phyloP scores from a whole-genome alignment of 2,329 filamentous ascomycete genomes.

The Fusarium austroafricanum region DNA sequence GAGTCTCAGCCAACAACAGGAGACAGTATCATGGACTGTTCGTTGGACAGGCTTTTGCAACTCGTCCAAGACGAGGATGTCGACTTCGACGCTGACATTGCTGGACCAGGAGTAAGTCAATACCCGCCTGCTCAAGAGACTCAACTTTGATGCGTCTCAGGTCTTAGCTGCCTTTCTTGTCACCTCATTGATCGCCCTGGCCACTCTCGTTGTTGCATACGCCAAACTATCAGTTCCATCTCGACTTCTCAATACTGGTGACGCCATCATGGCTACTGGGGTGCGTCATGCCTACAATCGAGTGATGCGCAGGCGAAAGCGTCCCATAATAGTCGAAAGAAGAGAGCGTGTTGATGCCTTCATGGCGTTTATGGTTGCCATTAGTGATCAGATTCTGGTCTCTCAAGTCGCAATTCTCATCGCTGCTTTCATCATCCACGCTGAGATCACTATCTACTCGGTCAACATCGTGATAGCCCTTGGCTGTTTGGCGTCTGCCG shows the following conservation, averaged over 20 bases:
- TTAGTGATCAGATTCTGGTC: conserved; percentile 2
- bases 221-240: background rate
- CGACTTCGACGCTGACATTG: conserved; percentile 6
- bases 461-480: conserved; percentile 4
- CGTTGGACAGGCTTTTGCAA: fast-evolving
- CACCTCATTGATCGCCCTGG: background rate
- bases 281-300: fast-evolving
- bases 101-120: background rate
- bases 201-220: background rate
- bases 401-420: background rate
- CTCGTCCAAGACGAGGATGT: background rate
- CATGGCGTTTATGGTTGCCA: background rate
- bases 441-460: conserved; percentile 4
- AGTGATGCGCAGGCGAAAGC: background rate
- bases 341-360: background rate
- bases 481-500: background rate
- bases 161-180: background rate
- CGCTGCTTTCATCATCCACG: background rate
- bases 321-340: background rate
- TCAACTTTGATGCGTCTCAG: background rate
- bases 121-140: fast-evolving
- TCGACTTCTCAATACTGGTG: background rate
- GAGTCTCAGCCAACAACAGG: no score
- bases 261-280: background rate
- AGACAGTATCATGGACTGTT: background rate